Evolutionary conservation across 1,284 basidiomycete genomes (phyloP).

Genomic region (Phellopilus nigrolimitatus): DNA sequence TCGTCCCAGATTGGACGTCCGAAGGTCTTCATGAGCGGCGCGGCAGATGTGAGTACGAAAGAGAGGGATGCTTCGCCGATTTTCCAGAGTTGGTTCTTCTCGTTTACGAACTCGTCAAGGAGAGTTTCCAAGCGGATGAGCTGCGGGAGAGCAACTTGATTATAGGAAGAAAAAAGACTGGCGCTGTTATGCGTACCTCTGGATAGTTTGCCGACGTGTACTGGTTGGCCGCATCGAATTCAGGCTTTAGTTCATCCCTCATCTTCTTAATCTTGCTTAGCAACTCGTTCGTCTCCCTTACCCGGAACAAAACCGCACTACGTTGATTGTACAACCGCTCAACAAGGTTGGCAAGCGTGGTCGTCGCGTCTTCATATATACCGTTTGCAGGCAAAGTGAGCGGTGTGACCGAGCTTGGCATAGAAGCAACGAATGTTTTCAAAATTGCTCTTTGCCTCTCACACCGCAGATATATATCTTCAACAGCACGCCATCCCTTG

Average conservation of each 20-base stretch:
- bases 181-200: conserved; percentile 51
- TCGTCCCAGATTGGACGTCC: conserved; percentile 73
- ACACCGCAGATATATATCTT: conserved; percentile 63
- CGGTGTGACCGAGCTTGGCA: conserved; percentile 7
- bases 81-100: conserved; percentile 18
- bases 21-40: conserved; percentile 73
- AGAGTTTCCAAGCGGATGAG: conserved; percentile 7
- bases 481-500: conserved; percentile 62
- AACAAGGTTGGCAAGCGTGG: conserved; percentile 41
- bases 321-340: conserved; percentile 35
- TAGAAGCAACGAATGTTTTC: conserved; percentile 34
- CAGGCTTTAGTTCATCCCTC: conserved; percentile 52
- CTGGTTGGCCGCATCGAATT: conserved; percentile 61
- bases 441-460: conserved; percentile 54
- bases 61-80: conserved; percentile 70
- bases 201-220: conserved; percentile 72
- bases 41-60: conserved; percentile 64
- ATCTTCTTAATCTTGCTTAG: conserved; percentile 48
- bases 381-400: conserved; percentile 32
- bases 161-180: too few relatives aligned
- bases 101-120: conserved; percentile 17
- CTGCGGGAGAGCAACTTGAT: neutral
- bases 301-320: conserved; percentile 37
- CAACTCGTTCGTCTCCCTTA: conserved; percentile 42
- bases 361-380: conserved; percentile 50